These are phyloP conservation scores for Xylariaceae sp. DNA, from an alignment of 2,329 filamentous ascomycete genomes.

Conservation along the genomic window DNA sequence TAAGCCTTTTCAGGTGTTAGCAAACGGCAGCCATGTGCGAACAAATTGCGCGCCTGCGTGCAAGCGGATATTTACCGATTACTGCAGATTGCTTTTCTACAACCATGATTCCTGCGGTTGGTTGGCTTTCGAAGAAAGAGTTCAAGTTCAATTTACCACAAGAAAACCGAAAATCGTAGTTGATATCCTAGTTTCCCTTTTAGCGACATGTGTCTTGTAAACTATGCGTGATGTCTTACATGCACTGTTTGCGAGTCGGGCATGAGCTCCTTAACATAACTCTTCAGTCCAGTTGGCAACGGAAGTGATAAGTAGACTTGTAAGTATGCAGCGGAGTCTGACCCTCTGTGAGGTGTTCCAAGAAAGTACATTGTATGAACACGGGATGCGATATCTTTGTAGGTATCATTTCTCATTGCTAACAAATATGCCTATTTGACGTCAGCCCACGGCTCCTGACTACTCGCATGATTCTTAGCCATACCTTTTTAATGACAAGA, in stretches of 20 bases:
- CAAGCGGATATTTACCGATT: constrained; percentile 10
- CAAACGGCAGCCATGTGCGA: not conserved
- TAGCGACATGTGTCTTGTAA: not conserved
- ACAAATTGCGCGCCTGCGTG: not conserved
- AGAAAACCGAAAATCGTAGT: constrained; percentile 31
- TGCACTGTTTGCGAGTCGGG: constrained; percentile 11
- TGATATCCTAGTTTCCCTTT: constrained; percentile 19
- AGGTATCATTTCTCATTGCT: constrained; percentile 5
- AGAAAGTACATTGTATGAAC: constrained; percentile 31
- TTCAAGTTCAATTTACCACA: constrained; percentile 23
- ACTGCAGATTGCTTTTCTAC: constrained; percentile 30
- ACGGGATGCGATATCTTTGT: constrained; percentile 20
- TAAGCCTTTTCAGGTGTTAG: constrained; percentile 9
- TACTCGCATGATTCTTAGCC: not conserved
- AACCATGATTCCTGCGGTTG: constrained; percentile 19
- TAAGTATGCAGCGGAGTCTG: constrained; percentile 22
- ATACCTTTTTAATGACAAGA: constrained; percentile 21
- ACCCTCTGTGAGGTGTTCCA: constrained; percentile 28
- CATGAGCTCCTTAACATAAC: constrained; percentile 27
- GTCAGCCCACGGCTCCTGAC: constrained; percentile 2
- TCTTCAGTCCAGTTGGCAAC: constrained; percentile 20
- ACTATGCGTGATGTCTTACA: not conserved
- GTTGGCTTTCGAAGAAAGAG: constrained; percentile 30
- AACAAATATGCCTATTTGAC: not conserved
- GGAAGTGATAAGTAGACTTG: constrained; percentile 17